Percentiles rank a stretch among this genome's conserved stretches.
These are phyloP conservation scores for Chrysoporthe cubensis DNA, from an alignment of 2,329 filamentous ascomycete genomes.

Conservation along the genomic window DNA sequence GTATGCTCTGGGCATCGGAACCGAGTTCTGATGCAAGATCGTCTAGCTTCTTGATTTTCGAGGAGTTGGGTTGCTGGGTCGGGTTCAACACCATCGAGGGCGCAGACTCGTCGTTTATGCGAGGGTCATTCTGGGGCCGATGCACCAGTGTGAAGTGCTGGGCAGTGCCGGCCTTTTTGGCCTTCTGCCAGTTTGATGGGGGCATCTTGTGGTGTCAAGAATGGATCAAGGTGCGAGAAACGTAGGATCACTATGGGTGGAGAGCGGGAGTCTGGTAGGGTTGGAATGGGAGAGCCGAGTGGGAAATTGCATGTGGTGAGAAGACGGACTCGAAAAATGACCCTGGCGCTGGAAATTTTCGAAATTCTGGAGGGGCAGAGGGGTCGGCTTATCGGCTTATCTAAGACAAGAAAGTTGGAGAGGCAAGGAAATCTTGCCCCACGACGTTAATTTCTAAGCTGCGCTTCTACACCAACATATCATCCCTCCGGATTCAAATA, in stretches of 20 bases:
- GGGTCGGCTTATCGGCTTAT: slow-evolving; percentile 18
- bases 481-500: slow-evolving; percentile 6
- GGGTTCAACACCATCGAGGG: slow-evolving; percentile 90
- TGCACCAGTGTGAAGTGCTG: slow-evolving; percentile 94
- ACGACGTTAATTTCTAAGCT: slow-evolving; percentile 33
- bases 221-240: slow-evolving; percentile 1
- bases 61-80: slow-evolving; percentile 52
- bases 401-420: slow-evolving; percentile 18
- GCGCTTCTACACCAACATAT: slow-evolving; percentile 14
- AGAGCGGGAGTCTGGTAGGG: not conserved
- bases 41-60: slow-evolving; percentile 66
- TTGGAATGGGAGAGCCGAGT: not conserved
- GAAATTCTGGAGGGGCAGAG: slow-evolving; percentile 7
- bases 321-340: not conserved
- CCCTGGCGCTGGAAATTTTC: slow-evolving; percentile 19
- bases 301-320: not conserved
- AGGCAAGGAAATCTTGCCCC: slow-evolving; percentile 33
- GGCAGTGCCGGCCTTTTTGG: slow-evolving; percentile 74
- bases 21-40: slow-evolving; percentile 81
- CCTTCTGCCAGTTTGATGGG: slow-evolving; percentile 40
- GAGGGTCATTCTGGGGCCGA: slow-evolving; percentile 94
- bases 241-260: not conserved
- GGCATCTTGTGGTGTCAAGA: slow-evolving; percentile 29
- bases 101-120: slow-evolving; percentile 89
- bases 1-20: slow-evolving; percentile 64